Evolutionary conservation across 2,329 filamentous ascomycete genomes (phyloP).

Genomic region (Penicillium carneum): DNA sequence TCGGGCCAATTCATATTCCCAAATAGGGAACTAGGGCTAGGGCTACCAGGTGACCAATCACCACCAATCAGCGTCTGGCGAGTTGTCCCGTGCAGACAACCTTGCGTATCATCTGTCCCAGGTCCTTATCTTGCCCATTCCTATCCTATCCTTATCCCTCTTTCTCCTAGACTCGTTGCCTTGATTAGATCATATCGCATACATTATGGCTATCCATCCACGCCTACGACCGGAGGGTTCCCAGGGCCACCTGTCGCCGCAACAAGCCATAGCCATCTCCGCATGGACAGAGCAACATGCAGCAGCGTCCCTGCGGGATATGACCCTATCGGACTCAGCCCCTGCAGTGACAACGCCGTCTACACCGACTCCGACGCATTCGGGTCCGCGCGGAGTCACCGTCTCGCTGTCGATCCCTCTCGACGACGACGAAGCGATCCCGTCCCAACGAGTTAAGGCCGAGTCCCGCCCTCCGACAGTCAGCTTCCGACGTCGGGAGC

Average conservation of each 20-base stretch:
- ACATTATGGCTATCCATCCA: conserved; percentile 55
- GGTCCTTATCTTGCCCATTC: conserved; percentile 25
- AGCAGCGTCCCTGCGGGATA: conserved; percentile 46
- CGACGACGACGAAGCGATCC: conserved; percentile 66
- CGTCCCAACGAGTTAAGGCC: conserved; percentile 41
- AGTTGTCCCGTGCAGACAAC: conserved; percentile 32
- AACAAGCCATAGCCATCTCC: conserved; percentile 66
- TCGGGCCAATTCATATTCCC: not conserved
- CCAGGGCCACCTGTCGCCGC: conserved; percentile 42
- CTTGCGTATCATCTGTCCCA: conserved; percentile 24
- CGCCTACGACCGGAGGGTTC: conserved; percentile 38
- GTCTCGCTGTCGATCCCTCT: conserved; percentile 77
- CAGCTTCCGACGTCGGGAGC: conserved; percentile 61
- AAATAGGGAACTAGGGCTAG: conserved; percentile 35
- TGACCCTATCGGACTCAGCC: conserved; percentile 44
- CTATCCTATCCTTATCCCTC: conserved; percentile 23
- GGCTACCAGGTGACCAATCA: conserved; percentile 22
- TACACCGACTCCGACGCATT: conserved; percentile 63
- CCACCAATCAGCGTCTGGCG: conserved; percentile 32
- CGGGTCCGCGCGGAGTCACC: conserved; percentile 60
- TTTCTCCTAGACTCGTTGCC: conserved; percentile 6
- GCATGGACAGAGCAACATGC: conserved; percentile 66
- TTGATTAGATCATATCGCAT: not conserved
- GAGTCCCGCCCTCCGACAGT: conserved; percentile 43
- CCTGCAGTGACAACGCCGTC: conserved; percentile 50